phyloP scores from a whole-genome alignment of 2,329 filamentous ascomycete genomes.

The Arthroderma uncinatum region DNA sequence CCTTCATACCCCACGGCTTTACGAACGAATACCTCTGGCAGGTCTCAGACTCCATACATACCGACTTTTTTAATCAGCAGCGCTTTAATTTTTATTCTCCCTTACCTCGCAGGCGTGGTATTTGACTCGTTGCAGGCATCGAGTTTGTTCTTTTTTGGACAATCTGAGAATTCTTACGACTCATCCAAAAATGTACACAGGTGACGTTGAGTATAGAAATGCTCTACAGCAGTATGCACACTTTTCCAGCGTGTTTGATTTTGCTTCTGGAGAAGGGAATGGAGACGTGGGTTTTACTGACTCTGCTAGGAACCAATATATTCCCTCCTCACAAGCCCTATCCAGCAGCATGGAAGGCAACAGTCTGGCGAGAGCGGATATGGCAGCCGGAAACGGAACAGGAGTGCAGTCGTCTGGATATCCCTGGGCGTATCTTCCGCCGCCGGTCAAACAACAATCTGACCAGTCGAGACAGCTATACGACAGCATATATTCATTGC shows the following conservation, averaged over 20 bases:
- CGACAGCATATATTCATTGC: constrained; percentile 11
- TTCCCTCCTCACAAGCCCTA: background rate
- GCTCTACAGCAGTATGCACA: background rate
- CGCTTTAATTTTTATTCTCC: background rate
- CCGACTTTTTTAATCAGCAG: background rate
- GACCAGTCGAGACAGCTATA: constrained; percentile 4
- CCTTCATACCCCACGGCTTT: background rate
- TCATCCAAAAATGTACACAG: background rate
- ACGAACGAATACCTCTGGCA: background rate
- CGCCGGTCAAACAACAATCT: background rate
- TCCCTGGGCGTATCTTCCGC: background rate
- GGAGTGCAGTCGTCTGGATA: background rate
- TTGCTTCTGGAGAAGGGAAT: background rate
- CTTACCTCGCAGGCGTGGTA: background rate
- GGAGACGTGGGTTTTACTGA: background rate
- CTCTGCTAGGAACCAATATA: background rate
- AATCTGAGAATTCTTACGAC: background rate
- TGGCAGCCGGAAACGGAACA: background rate
- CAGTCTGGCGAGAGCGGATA: background rate
- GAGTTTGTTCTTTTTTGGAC: background rate
- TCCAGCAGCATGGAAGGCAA: background rate
- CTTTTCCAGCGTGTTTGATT: background rate
- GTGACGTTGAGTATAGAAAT: background rate
- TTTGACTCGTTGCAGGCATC: background rate
- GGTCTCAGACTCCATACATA: background rate